Evolutionary conservation across 2,329 filamentous ascomycete species (phyloP), one percentile per base, ranked within the genome.

Genomic region (Claviceps arundinis): DNA sequence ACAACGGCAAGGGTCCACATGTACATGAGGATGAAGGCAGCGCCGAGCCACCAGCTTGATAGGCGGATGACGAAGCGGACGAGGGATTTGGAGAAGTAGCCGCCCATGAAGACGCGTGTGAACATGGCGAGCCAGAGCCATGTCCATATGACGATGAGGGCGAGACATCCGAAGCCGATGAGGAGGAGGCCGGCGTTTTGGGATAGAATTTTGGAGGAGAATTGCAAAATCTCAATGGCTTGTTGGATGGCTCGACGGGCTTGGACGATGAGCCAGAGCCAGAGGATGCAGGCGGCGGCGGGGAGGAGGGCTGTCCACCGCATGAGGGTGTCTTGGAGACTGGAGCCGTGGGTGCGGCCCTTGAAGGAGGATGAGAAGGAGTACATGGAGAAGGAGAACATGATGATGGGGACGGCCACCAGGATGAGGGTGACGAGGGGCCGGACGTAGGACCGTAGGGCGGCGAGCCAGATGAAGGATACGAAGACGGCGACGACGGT

Each of bases 61-160:
- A 85, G 72, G 62, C 89, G 85, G 62, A 97, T 89, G 61, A 95
- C 78, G 68, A 94, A 96, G 43, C 68, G 66, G 0, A 75, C 71
- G 34, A 83, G 71, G 19, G 65, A 71, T 55, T 77, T 80, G 16
- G 82, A 81, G 57, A 91, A 82, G 66, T 90, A 86, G 0, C 93
- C 93, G n/a, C 88, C 89, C 54, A 97, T 81, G 67, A 98, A 98
- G 54, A 97, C 84, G 45, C 89, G 80, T 7, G 90, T 91, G 68
- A 98, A 97, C 89, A 98, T 96, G 60, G 83, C 82, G 59, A 97
- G 81, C 93, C 93, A 98, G 6, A 87, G 68, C 93, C 93, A 98
- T 0, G 90, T 96, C 85, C 90, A 97, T 14, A 81, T 71, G 9
- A 96, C 86, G 44, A 95, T 85, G 26, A 83, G 72, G 6, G 73